A percentile compares a stretch with the other conserved stretches of the same genome.
These are phyloP conservation scores for Phaeoacremonium minimum DNA, from an alignment of 2,329 filamentous ascomycete genomes.

Conservation along the genomic window DNA sequence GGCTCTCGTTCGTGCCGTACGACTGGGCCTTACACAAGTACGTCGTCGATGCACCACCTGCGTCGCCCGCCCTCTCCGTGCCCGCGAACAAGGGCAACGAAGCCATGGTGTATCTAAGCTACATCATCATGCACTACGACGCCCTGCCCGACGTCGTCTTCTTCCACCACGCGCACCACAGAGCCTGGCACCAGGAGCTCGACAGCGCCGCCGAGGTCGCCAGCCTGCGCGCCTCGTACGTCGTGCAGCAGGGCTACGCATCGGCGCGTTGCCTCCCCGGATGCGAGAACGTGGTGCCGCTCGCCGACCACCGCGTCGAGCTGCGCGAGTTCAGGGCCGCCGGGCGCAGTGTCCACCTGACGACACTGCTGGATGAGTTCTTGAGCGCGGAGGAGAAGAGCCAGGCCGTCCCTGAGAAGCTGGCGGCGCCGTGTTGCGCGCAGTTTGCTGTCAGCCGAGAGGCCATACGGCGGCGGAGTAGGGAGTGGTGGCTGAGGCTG, in stretches of 20 bases:
- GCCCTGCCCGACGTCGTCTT: conserved; percentile 52
- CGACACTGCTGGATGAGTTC: conserved; percentile 15
- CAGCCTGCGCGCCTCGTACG: conserved; percentile 44
- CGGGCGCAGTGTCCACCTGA: conserved; percentile 11
- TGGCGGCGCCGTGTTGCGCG: conserved; percentile 45
- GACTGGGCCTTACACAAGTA: conserved; percentile 17
- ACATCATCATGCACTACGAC: conserved; percentile 58
- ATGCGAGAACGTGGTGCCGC: conserved; percentile 19
- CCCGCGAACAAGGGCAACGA: conserved; percentile 43
- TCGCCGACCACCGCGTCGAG: conserved; percentile 7
- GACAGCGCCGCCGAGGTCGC: conserved; percentile 41
- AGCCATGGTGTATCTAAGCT: conserved; percentile 58
- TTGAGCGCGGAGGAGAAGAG: conserved; percentile 8
- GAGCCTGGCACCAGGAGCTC: conserved; percentile 56
- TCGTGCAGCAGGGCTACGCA: conserved; percentile 51
- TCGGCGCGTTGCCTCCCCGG: conserved; percentile 48
- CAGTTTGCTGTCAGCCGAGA: conserved; percentile 46
- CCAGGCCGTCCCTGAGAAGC: conserved; percentile 23
- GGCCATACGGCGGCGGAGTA: conserved; percentile 31
- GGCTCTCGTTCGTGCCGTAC: conserved; percentile 8
- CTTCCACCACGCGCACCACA: conserved; percentile 53
- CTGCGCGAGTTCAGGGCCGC: conserved; percentile 1
- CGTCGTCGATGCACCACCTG: conserved; percentile 14
- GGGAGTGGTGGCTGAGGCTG: conserved; percentile 38
- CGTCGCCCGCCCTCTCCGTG: conserved; percentile 12